These are phyloP conservation scores for Fusarium haematococcum DNA, from an alignment of 2,329 filamentous ascomycete species.

Conservation along the genomic window DNA sequence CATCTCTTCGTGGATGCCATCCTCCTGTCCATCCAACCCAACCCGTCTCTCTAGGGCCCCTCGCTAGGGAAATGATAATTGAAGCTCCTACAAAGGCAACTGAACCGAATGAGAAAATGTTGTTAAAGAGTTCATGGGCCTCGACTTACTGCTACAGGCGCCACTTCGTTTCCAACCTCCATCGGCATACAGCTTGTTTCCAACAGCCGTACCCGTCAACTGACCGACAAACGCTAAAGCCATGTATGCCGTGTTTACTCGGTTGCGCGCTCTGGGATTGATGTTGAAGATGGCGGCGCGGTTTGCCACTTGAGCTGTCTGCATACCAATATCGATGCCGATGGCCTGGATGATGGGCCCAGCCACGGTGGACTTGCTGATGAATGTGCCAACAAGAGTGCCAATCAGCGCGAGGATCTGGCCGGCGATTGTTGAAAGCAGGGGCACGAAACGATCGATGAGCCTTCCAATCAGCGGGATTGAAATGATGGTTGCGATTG, in stretches of 20 bases:
- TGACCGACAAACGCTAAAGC: slow-evolving; percentile 80
- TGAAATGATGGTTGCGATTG: slow-evolving; percentile 74
- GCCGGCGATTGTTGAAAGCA: slow-evolving; percentile 75
- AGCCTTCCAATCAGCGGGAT: slow-evolving; percentile 77
- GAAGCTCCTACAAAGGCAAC: slow-evolving; percentile 43
- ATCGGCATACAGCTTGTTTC: slow-evolving; percentile 63
- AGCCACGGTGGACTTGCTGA: slow-evolving; percentile 72
- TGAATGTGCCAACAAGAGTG: slow-evolving; percentile 75
- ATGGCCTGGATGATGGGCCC: slow-evolving; percentile 80
- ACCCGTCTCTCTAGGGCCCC: slow-evolving; percentile 47
- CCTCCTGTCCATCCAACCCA: slow-evolving; percentile 51
- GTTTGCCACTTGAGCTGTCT: slow-evolving; percentile 81
- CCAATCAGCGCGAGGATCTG: slow-evolving; percentile 69
- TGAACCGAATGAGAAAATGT: neutral
- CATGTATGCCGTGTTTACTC: slow-evolving; percentile 88
- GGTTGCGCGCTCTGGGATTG: slow-evolving; percentile 76
- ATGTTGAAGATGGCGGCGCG: slow-evolving; percentile 77
- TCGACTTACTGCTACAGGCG: slow-evolving; percentile 48
- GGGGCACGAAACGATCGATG: slow-evolving; percentile 76
- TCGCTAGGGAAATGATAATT: slow-evolving; percentile 44
- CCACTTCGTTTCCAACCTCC: slow-evolving; percentile 65
- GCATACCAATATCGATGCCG: slow-evolving; percentile 76
- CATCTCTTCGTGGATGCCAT: slow-evolving; percentile 37
- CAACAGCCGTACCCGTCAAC: slow-evolving; percentile 74
- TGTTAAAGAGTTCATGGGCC: neutral